Base-by-base conservation (phyloP, 345 rosid genomes). In the Gynandropsis gynandra region DNA sequence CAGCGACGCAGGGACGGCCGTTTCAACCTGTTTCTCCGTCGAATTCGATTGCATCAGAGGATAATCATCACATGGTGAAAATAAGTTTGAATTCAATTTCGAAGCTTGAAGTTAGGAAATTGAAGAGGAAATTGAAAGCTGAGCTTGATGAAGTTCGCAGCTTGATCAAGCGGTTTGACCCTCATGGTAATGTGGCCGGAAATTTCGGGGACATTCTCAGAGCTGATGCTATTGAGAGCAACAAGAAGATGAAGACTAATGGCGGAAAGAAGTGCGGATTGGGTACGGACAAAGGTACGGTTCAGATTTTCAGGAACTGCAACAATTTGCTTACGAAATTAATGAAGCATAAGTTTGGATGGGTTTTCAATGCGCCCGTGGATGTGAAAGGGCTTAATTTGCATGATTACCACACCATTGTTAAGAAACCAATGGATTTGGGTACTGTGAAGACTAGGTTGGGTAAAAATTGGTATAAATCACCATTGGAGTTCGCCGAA, bases 361-460 rank as follows among this genome's bases (percentile, higher is more conserved):
- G 96, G 96, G 78, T 87, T 54, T 89, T 89, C 54, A 80, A 82
- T 65, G 42, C 50, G 2, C 95, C 98, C 0, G 98, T 89, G 38
- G 96, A 89, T 77, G 92, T 59, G 6, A 73, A 83, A 61, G 80
- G 68, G 57, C 79, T 87, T 61, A 81, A 78, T 20, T 65, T 87
- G 60, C 85, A 69, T 39, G 96, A 89, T 77, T 89, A 89, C 58
- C 71, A 69, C 62, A 69, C 62, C 4, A 86, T 87, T 54, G 66
- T 89, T 20, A 80, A 81, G 70, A 76, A 75, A 13, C 96, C 96
- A 0, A 89, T 89, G 98, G 98, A 89, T 81, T 79, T 89, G 71
- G 96, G 96, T 18, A 78, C 95, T 0, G 92, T 89, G 59, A 80
- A 78, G 70, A 57, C 51, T 58, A 80, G 80, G 64, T 54, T 83